A percentile compares a stretch with the other conserved stretches of the same genome.
phyloP scores from a whole-genome alignment of 176 grass and related monocot genomes.

The Poa pratensis region DNA sequence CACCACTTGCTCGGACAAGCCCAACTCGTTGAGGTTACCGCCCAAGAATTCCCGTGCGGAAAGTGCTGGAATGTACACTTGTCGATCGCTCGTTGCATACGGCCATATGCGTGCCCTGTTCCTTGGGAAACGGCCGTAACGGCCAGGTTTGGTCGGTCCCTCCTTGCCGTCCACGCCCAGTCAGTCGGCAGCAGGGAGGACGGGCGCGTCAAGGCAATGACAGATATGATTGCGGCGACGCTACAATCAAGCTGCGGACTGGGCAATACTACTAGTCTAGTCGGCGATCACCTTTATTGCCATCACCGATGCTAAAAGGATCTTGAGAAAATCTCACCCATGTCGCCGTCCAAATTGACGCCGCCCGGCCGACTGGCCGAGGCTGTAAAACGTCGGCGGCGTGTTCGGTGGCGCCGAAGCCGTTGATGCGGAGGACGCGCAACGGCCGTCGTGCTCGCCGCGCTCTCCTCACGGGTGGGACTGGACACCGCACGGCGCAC shows the following conservation, averaged over 20 bases:
- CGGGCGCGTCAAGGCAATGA: not conserved
- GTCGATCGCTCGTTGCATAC: constrained; percentile 19
- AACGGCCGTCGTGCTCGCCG: constrained; percentile 29
- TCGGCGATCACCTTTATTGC: not conserved
- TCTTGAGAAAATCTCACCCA: not conserved
- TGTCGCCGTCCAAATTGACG: constrained; percentile 41
- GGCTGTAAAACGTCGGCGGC: not conserved
- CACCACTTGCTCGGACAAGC: no score
- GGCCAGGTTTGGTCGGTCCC: constrained; percentile 10
- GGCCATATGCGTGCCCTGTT: not conserved
- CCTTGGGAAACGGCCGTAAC: constrained; percentile 17
- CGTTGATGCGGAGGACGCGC: constrained; percentile 15
- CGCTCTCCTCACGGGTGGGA: constrained; percentile 37
- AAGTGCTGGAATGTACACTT: not conserved
- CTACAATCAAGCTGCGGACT: not conserved
- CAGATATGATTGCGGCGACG: not conserved
- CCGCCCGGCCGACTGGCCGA: not conserved
- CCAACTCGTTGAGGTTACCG: no score
- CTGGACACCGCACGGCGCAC: constrained; percentile 16
- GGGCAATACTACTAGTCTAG: not conserved
- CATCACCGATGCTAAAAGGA: not conserved
- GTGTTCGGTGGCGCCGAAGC: not conserved
- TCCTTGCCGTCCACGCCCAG: not conserved
- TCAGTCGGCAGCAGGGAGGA: not conserved
- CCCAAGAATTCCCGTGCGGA: not conserved